Conservation (phyloP, 73 alveolate species). For the Paraurostyla sp. region DNA sequence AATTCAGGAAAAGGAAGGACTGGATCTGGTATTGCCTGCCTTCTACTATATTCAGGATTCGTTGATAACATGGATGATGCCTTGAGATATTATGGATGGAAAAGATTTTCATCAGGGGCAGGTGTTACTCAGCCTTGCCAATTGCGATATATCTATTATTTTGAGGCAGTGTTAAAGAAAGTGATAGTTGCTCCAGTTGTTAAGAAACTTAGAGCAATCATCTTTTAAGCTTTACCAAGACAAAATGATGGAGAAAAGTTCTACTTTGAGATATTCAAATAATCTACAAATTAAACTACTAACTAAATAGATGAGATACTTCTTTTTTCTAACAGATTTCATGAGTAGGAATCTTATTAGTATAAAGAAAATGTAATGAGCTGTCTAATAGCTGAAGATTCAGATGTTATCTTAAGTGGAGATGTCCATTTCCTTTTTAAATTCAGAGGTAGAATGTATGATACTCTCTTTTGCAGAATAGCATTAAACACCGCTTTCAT, state of each 20-base stretch:
- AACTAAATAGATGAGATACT: background rate
- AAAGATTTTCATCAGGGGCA: slow-evolving; percentile 73
- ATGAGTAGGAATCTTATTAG: background rate
- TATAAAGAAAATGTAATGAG: slow-evolving; percentile 18
- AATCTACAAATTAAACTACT: too few relatives aligned
- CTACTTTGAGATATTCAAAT: slow-evolving; percentile 56
- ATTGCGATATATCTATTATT: slow-evolving; percentile 76
- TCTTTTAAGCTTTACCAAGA: slow-evolving; percentile 63
- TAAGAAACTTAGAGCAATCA: slow-evolving; percentile 3
- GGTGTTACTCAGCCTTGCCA: slow-evolving; percentile 86
- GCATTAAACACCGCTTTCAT: slow-evolving; percentile 73
- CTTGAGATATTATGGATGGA: slow-evolving; percentile 72
- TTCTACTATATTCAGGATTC: slow-evolving; percentile 74
- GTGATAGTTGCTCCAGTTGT: slow-evolving; percentile 61
- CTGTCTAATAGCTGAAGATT: background rate
- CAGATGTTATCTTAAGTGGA: slow-evolving; percentile 45
- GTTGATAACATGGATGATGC: slow-evolving; percentile 75
- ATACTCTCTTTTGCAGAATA: slow-evolving; percentile 46
- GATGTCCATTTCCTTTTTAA: slow-evolving; percentile 47
- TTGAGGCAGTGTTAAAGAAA: slow-evolving; percentile 58
- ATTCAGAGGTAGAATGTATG: slow-evolving; percentile 44
- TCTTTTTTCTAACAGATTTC: background rate
- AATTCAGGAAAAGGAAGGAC: slow-evolving; percentile 97
- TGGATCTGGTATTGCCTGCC: slow-evolving; percentile 94
- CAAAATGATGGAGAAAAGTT: slow-evolving; percentile 65